These are phyloP conservation scores for Solanum lycopersicoides DNA, from an alignment of 257 asterid species.

Conservation along the genomic window DNA sequence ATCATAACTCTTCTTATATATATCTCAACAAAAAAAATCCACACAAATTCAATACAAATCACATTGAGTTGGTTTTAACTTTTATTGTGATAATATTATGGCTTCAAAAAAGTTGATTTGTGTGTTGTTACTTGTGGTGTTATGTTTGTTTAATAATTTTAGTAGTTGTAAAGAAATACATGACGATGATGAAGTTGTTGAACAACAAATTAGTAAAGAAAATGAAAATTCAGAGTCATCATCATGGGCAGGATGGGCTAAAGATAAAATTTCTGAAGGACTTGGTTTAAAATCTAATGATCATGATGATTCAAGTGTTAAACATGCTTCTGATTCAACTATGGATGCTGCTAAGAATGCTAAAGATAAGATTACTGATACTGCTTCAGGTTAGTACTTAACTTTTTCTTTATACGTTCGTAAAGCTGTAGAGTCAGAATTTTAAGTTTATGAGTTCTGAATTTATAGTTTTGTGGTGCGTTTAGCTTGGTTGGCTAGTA, in stretches of 20 bases:
- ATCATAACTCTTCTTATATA: not conserved
- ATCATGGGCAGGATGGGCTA: constrained; percentile 57
- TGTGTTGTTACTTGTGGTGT: not conserved
- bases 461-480: too few species aligned
- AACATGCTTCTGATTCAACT: not conserved
- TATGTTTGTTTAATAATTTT: not conserved
- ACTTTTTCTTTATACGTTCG: too few species aligned
- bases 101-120: not conserved
- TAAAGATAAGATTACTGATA: constrained; percentile 18
- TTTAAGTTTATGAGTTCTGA: not conserved
- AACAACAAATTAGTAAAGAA: not conserved
- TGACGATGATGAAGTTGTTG: not conserved
- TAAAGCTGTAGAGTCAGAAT: not conserved
- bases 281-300: constrained; percentile 10
- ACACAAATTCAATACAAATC: not conserved
- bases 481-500: too few species aligned
- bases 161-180: not conserved
- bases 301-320: not conserved
- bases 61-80: not conserved
- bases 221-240: constrained; percentile 28
- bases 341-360: constrained; percentile 17
- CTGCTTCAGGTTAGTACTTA: constrained; percentile 13
- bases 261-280: constrained; percentile 40
- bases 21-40: not conserved
- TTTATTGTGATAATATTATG: not conserved